Percentiles rank a stretch among this genome's conserved stretches.
phyloP scores from a whole-genome alignment of 352 stramenopile species.

The Phytophthora fragariaefolia region DNA sequence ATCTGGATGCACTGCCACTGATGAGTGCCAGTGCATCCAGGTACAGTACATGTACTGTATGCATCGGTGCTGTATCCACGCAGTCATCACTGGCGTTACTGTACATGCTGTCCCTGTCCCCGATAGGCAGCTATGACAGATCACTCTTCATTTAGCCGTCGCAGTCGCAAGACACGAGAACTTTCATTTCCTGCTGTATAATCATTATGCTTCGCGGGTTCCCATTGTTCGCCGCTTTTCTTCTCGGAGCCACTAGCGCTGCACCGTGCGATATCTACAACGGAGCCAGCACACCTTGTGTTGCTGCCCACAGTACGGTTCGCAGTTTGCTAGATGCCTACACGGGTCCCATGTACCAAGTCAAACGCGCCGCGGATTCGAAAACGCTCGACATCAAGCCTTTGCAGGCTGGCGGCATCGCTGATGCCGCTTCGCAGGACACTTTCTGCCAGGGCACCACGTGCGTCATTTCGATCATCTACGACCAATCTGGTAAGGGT shows the following conservation, averaged over 20 bases:
- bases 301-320: slow-evolving; percentile 33
- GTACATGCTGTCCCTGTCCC: not conserved
- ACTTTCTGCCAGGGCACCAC: slow-evolving; percentile 22
- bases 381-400: slow-evolving; percentile 27
- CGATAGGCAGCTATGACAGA: not conserved
- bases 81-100: not conserved
- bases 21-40: no score
- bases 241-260: slow-evolving; percentile 15
- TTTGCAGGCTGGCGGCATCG: slow-evolving; percentile 13
- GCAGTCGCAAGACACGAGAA: not conserved
- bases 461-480: slow-evolving; percentile 33
- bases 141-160: slow-evolving; percentile 19
- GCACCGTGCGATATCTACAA: slow-evolving; percentile 37
- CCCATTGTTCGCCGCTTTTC: slow-evolving; percentile 16
- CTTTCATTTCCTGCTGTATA: not conserved
- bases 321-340: slow-evolving; percentile 21
- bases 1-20: not conserved
- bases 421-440: slow-evolving; percentile 22
- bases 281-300: slow-evolving; percentile 19
- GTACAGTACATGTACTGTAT: not conserved
- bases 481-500: slow-evolving; percentile 31
- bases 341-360: slow-evolving; percentile 28
- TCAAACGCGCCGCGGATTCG: slow-evolving; percentile 21
- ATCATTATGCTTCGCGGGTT: slow-evolving; percentile 26
- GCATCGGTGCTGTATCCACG: not conserved